Evolutionary conservation across 768 basidiomycete species (phyloP).

Genomic region (Gloeopeniophorella convolvens): DNA sequence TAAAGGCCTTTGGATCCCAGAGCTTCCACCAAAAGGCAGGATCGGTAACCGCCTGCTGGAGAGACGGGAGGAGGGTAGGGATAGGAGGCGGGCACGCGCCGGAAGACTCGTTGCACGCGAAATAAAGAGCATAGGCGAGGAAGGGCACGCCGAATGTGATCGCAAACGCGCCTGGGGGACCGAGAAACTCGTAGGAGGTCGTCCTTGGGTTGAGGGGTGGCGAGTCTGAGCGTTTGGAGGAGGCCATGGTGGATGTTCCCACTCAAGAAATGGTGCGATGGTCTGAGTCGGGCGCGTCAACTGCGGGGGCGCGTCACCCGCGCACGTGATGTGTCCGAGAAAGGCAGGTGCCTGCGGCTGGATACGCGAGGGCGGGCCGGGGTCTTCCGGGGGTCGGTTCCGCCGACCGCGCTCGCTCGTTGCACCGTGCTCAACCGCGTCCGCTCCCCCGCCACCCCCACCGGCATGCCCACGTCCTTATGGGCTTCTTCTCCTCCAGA

Average conservation of each 20-base stretch:
- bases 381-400: no score
- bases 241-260: slow-evolving; percentile 4
- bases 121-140: slow-evolving; percentile 68
- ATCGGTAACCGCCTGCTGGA: slow-evolving; percentile 42
- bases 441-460: slow-evolving; percentile 54
- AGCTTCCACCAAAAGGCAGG: slow-evolving; percentile 62
- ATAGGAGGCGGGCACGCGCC: slow-evolving; percentile 63
- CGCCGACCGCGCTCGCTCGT: slow-evolving; percentile 2
- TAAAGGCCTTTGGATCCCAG: slow-evolving; percentile 75
- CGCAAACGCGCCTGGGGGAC: slow-evolving; percentile 68
- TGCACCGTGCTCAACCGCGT: slow-evolving; percentile 53
- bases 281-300: no score
- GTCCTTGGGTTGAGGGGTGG: slow-evolving; percentile 57
- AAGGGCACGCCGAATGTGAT: slow-evolving; percentile 67
- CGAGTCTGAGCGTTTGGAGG: neutral
- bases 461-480: slow-evolving; percentile 16
- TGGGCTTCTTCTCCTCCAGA: slow-evolving; percentile 38
- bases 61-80: slow-evolving; percentile 34
- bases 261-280: neutral
- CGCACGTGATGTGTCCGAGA: no score
- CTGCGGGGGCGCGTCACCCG: neutral
- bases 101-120: slow-evolving; percentile 63
- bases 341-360: no score
- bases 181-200: slow-evolving; percentile 72
- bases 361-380: no score